Evolutionary conservation across 257 asterid genomes (phyloP).

Genomic region (Verbena officinalis): DNA sequence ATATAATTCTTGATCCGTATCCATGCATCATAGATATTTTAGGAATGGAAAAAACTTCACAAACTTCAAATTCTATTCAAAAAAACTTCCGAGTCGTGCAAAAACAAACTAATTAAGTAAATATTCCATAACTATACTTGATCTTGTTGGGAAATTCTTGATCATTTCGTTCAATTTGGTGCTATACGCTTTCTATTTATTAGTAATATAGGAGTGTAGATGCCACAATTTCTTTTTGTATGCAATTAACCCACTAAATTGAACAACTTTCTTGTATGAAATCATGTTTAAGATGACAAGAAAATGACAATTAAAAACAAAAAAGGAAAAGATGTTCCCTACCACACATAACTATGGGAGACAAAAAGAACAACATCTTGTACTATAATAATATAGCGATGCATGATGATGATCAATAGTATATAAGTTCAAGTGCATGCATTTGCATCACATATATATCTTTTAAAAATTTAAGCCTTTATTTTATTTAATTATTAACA

Average conservation of each 20-base stretch:
- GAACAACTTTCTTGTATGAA: slow-evolving; percentile 25
- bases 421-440: slow-evolving; percentile 29
- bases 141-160: too few relatives aligned
- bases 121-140: too few relatives aligned
- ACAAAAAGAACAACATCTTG: slow-evolving; percentile 27
- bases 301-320: slow-evolving; percentile 25
- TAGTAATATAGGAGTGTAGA: too few relatives aligned
- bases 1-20: too few relatives aligned
- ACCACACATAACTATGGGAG: slow-evolving; percentile 25
- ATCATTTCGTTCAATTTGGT: too few relatives aligned
- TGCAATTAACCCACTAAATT: slow-evolving; percentile 4
- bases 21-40: too few relatives aligned
- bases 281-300: slow-evolving; percentile 31
- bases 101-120: too few relatives aligned
- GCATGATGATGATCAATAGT: too few relatives aligned
- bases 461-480: neutral
- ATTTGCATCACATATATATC: neutral
- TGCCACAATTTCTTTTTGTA: neutral
- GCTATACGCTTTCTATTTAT: too few relatives aligned
- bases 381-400: slow-evolving; percentile 22
- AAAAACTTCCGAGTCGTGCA: too few relatives aligned
- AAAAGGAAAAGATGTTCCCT: slow-evolving; percentile 31
- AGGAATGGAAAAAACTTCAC: neutral
- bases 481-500: neutral
- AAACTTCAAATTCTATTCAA: neutral